A percentile compares a stretch with the other conserved stretches of the same genome.
Evolutionary conservation across 2,329 filamentous ascomycete species (phyloP).

Genomic region (Xylariaceae sp.): DNA sequence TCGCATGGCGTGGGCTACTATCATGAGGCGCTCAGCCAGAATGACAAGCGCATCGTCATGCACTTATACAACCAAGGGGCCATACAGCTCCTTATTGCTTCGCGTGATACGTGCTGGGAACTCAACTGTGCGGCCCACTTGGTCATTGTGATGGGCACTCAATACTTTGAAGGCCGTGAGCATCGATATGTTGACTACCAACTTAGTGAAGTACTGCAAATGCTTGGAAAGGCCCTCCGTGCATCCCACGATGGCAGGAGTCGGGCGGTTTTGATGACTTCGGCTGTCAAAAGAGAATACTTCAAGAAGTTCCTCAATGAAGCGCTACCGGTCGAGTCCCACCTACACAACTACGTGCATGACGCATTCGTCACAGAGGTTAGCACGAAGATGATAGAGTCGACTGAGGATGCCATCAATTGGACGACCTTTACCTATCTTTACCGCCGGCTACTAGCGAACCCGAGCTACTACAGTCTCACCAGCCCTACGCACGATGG

Average conservation of each 20-base stretch:
- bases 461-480: constrained; percentile 93
- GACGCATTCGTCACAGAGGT: constrained; percentile 97
- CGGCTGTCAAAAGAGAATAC: constrained; percentile 89
- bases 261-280: constrained; percentile 93
- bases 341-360: constrained; percentile 84
- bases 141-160: constrained; percentile 94
- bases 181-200: constrained; percentile 97
- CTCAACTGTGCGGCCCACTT: constrained; percentile 82
- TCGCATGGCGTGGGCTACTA: constrained; percentile 96
- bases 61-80: constrained; percentile 86
- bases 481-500: constrained; percentile 85
- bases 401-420: constrained; percentile 93
- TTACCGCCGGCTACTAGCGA: constrained; percentile 88
- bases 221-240: constrained; percentile 90
- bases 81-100: constrained; percentile 73
- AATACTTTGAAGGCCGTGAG: constrained; percentile 94
- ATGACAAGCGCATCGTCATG: constrained; percentile 89
- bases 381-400: constrained; percentile 91
- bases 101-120: constrained; percentile 93
- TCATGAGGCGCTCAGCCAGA: constrained; percentile 83
- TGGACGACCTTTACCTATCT: constrained; percentile 99
- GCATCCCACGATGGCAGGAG: constrained; percentile 73
- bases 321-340: constrained; percentile 90
- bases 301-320: constrained; percentile 99
- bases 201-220: constrained; percentile 88